Evolutionary conservation across 768 basidiomycete genomes (phyloP).

Genomic region (Mycena galericulata): DNA sequence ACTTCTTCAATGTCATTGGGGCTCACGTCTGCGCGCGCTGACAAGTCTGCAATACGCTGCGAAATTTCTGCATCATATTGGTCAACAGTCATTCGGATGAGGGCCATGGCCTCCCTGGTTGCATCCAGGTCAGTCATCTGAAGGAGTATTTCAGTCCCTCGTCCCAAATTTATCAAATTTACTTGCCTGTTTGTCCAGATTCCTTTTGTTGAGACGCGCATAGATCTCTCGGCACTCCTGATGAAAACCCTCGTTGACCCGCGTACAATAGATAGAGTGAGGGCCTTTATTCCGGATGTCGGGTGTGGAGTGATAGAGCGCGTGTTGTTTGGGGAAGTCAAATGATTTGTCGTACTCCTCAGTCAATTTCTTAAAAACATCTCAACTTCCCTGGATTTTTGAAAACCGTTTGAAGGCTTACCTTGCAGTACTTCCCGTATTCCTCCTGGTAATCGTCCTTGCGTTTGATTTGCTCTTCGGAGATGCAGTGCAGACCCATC

Average conservation of each 20-base stretch:
- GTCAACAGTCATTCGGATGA: conserved; percentile 30
- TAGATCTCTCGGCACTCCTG: conserved; percentile 17
- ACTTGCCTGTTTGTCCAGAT: conserved; percentile 10
- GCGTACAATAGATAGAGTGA: conserved; percentile 25
- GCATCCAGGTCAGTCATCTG: conserved; percentile 17
- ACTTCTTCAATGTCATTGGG: neutral
- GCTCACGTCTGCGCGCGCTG: neutral
- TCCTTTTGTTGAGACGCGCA: conserved; percentile 17
- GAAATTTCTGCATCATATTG: conserved; percentile 13
- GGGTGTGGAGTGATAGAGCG: conserved; percentile 10
- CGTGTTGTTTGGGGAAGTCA: conserved; percentile 29
- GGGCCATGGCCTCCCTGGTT: conserved; percentile 28
- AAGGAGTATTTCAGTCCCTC: neutral
- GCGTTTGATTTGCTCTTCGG: conserved; percentile 20
- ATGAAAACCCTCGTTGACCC: conserved; percentile 27
- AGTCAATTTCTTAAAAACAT: conserved; percentile 15
- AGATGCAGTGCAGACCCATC: conserved; percentile 25
- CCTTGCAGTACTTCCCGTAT: conserved; percentile 12
- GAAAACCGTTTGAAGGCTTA: neutral
- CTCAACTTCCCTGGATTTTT: neutral
- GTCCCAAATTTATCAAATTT: neutral
- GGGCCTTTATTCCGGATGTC: conserved; percentile 17
- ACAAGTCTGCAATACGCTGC: neutral
- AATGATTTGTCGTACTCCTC: conserved; percentile 10
- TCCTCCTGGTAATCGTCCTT: conserved; percentile 20